These are phyloP conservation scores for Nothophaeocryptopus gaeumannii DNA, from an alignment of 2,329 filamentous ascomycete genomes.

Conservation along the genomic window DNA sequence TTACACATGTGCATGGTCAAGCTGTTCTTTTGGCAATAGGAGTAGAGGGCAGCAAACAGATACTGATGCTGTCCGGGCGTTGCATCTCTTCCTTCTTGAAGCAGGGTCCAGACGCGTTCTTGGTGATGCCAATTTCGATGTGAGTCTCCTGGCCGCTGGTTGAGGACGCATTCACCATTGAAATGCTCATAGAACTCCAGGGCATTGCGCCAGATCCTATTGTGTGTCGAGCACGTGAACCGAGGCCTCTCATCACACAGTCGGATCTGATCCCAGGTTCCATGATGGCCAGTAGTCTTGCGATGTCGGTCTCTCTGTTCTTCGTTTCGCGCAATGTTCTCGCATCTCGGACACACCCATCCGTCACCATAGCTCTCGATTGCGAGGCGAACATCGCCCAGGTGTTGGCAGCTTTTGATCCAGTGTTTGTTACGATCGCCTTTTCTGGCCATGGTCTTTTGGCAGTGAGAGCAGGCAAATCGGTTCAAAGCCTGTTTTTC, in stretches of 20 bases:
- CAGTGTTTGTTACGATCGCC: constrained; percentile 8
- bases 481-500: constrained; percentile 8
- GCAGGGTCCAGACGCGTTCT: neutral
- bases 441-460: constrained; percentile 4
- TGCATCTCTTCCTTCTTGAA: constrained; percentile 10
- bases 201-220: constrained; percentile 3
- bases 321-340: constrained; percentile 5
- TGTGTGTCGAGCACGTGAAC: constrained; percentile 5
- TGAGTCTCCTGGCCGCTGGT: constrained; percentile 1
- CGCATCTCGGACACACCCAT: constrained; percentile 4
- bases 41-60: constrained; percentile 1
- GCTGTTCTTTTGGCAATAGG: constrained; percentile 1
- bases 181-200: constrained; percentile 10
- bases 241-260: constrained; percentile 3
- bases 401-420: constrained; percentile 3
- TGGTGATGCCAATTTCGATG: constrained; percentile 8
- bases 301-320: constrained; percentile 1
- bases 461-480: constrained; percentile 10
- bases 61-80: neutral
- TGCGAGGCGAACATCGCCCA: constrained; percentile 1
- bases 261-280: neutral
- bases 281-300: constrained; percentile 3
- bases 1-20: constrained; percentile 1
- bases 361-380: neutral
- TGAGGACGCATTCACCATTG: constrained; percentile 4